These are phyloP conservation scores for Artemisia argyi DNA, from an alignment of 129 eudicot species.

Conservation along the genomic window DNA sequence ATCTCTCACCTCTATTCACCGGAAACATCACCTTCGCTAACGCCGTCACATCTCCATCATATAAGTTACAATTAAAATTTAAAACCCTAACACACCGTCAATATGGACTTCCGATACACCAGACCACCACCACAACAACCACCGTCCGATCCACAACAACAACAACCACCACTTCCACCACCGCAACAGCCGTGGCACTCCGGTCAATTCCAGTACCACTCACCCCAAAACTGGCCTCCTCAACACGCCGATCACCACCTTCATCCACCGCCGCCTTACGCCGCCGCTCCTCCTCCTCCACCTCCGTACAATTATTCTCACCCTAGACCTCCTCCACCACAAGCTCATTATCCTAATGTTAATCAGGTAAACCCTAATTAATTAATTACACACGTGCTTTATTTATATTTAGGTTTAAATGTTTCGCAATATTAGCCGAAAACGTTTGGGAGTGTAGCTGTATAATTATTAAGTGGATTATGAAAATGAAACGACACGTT, in stretches of 20 bases:
- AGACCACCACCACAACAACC: conserved; percentile 66
- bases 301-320: conserved; percentile 44
- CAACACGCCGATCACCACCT: conserved; percentile 43
- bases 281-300: conserved; percentile 46
- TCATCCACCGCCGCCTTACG: conserved; percentile 46
- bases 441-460: too few species aligned
- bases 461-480: too few species aligned
- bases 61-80: background rate
- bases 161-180: conserved; percentile 51
- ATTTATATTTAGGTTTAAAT: background rate
- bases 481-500: too few species aligned
- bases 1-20: too few species aligned
- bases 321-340: conserved; percentile 51
- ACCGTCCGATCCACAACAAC: conserved; percentile 41
- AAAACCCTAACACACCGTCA: conserved; percentile 40
- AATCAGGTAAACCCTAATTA: conserved; percentile 41
- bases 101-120: conserved; percentile 70
- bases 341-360: conserved; percentile 45
- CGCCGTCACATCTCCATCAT: background rate
- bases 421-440: too few species aligned
- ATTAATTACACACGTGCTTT: background rate
- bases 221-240: conserved; percentile 48
- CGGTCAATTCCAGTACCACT: conserved; percentile 54
- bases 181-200: conserved; percentile 51
- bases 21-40: background rate